Base-by-base conservation (phyloP, 805 yeast species). In the Candida tammaniensis region DNA sequence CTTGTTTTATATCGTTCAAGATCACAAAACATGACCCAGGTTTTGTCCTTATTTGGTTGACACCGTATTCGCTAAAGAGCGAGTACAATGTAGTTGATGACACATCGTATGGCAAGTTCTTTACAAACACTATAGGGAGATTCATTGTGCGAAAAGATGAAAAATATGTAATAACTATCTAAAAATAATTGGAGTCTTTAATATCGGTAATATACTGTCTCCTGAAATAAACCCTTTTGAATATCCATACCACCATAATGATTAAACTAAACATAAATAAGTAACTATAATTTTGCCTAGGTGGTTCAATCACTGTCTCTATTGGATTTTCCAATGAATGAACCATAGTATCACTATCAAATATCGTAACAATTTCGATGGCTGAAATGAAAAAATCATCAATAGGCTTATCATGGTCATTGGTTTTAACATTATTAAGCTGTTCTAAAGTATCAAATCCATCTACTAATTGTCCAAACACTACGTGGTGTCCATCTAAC, bases 401-500 rank as follows among this genome's bases (percentile, higher is more conserved):
- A 1, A 33, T 27, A 3, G 64, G 63, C 20, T 39, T 38, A 34
- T 46, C 47, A n/a, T 34, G 23, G 6, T 38, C 36, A 13, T 24
- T 22, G 6, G 40, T 36, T 12, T 39, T 31, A 1, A 38, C 48
- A 2, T 31, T 12, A 22, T 47, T 51, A 15, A 54, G 35, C 2
- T 17, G 17, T n/a, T 82, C 81, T 64, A 89, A 86, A 50, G 86
- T 69, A 54, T 88, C 95, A 57, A 71, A 63, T 50, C 97, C 97
- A 42, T 84, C 94, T 44, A 72, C 59, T 45, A 87, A 87, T 70
- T 88, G 95, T 55, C 97, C 97, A 55, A 89, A 89, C 42, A 89
- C 96, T 57, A 86, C 95, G 75, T 88, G 95, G 69, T 82, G 81
- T 45, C 95, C 96, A 57, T 88, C 94, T 64, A 89, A 76, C 47